Base-by-base conservation (phyloP, 1,284 basidiomycete species). In the Trichosporon asahii region DNA sequence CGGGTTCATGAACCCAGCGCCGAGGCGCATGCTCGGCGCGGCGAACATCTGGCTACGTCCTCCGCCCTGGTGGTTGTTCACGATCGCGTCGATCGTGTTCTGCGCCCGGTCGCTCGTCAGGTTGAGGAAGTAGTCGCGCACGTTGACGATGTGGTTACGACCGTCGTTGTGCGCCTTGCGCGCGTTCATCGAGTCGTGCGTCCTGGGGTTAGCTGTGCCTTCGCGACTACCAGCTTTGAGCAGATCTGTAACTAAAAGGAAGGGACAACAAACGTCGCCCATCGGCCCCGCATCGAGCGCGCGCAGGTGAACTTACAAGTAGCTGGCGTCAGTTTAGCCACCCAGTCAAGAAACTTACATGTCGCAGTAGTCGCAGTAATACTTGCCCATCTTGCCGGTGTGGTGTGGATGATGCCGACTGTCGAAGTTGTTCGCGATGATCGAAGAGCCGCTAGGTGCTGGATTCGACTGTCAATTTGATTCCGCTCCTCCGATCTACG, bases 151-250 rank as follows among this genome's bases (percentile, higher is more conserved):
- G 81, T 99, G 96, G 84, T 99, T 99, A 71, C 95, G 88, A 72
- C 96, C 96, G 74, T 90, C 94, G 85, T 98, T 98, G 84, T 99
- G 96, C 64, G 96, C 96, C 85, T 98, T 98, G 75, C 96, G 92
- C 40, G 98, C 96, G 68, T 73, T 79, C 71, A 74, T 75, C 64
- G 76, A 76, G 76, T 82, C 78, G 74, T 80, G 79, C 46, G 79
- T 81, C 46, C 78, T 77, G 65, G n/a, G 44, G 27, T 37, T n/a
- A 12, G 65, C n/a, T 12, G 6, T 8, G 35, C 18, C n/a, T n/a
- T n/a, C n/a, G n/a, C n/a, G n/a, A n/a, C n/a, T n/a, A n/a, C n/a
- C n/a, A n/a, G n/a, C n/a, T n/a, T n/a, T n/a, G n/a, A n/a, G n/a
- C n/a, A n/a, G n/a, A n/a, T n/a, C n/a, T n/a, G n/a, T n/a, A n/a